Evolutionary conservation across 768 basidiomycete species (phyloP).

Genomic region (Rossbeevera mucosa): DNA sequence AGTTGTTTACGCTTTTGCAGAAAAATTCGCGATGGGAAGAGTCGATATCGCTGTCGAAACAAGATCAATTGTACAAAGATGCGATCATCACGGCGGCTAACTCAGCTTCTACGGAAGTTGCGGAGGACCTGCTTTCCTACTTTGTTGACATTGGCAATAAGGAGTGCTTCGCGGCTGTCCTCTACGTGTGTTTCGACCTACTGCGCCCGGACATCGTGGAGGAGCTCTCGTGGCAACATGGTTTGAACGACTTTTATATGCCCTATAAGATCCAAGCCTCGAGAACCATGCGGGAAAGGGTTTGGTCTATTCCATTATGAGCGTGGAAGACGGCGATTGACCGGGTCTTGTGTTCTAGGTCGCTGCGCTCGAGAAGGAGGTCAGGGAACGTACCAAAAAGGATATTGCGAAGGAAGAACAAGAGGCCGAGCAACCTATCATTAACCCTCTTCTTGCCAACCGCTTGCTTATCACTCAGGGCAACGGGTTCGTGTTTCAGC

Average conservation of each 20-base stretch:
- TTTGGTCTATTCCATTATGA: constrained; percentile 24
- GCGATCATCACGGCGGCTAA: constrained; percentile 88
- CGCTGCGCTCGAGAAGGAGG: constrained; percentile 78
- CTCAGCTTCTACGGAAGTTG: constrained; percentile 82
- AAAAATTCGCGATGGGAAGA: constrained; percentile 97
- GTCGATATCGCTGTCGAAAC: constrained; percentile 90
- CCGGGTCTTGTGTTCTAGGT: constrained; percentile 40
- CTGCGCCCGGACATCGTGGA: constrained; percentile 88
- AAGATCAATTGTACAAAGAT: constrained; percentile 96
- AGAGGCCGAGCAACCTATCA: constrained; percentile 81
- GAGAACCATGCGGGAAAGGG: constrained; percentile 73
- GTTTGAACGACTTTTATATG: constrained; percentile 96
- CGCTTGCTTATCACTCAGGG: constrained; percentile 71
- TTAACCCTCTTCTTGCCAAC: constrained; percentile 65
- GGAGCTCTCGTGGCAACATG: constrained; percentile 95
- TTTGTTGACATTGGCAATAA: constrained; percentile 99
- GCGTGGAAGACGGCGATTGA: constrained; percentile 8
- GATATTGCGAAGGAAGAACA: constrained; percentile 85
- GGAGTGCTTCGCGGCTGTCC: constrained; percentile 89
- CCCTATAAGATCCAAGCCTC: constrained; percentile 90
- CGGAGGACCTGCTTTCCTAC: constrained; percentile 92
- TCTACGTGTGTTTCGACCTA: constrained; percentile 95
- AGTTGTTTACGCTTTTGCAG: constrained; percentile 34
- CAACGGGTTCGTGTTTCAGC: constrained; percentile 41
- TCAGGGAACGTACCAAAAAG: constrained; percentile 83